Evolutionary conservation across 108 stramenopile genomes (phyloP), one percentile per base, ranked within the genome.

Genomic region (Stephanodiscus triporus): DNA sequence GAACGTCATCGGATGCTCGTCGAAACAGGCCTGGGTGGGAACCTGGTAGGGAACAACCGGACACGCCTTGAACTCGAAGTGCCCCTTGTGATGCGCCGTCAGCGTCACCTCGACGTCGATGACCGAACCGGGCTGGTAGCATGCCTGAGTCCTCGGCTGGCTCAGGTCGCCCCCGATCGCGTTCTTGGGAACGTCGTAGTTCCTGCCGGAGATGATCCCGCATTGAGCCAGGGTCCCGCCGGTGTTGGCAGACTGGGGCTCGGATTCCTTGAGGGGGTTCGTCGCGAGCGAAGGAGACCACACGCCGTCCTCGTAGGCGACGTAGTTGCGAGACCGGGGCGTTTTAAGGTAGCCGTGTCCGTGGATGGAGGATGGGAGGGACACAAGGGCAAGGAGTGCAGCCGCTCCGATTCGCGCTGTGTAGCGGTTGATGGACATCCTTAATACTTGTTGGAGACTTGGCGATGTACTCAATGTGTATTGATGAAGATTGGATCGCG

Each of bases 41-140:
- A 16, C 64, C 24, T 71, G 27, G 22, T 82, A 78, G 17, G 66
- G 55, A 30, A 0, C n/a, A 13, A 76, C 56, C 6, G 81, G 73
- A 68, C 87, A 87, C 6, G 77, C 87, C 24, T 60, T 62, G 70
- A 83, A 55, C 36, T 72, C 68, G 23, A 85, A 68, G 63, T 87
- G 81, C 34, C 87, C 87, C 63, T 53, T 72, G 60, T 85, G 87
- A 80, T 87, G 84, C 0, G 84, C 82, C 57, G 56, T 69, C 36
- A 69, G 34, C 16, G 17, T 24, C 32, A 49, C 54, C 55, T 34
- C 30, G 16, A 69, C 10, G 34, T 48, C 68, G 19, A 69, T 58
- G 20, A 26, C 29, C 23, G 34, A 17, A 14, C 55, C 68, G 14
- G 20, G 68, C 14, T 17, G 20, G 30, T 68, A 68, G 20, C 54